phyloP scores from a whole-genome alignment of 495 filamentous ascomycete genomes.

The Daldinia grandis region DNA sequence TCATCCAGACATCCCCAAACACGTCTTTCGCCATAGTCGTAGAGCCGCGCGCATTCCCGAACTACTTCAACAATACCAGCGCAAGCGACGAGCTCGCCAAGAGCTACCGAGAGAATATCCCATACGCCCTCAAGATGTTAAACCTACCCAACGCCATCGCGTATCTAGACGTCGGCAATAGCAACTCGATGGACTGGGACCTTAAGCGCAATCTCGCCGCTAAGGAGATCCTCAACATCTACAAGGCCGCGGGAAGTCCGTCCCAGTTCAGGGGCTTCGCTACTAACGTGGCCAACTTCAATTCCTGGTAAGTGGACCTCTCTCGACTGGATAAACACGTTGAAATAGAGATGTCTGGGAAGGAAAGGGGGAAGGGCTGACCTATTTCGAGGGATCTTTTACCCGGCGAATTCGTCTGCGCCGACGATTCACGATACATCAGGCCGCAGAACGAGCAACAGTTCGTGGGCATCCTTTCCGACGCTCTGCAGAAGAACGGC shows the following conservation, averaged over 20 bases:
- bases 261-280: conserved; percentile 68
- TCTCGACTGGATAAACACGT: too few species aligned
- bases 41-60: conserved; percentile 70
- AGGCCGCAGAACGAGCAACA: conserved; percentile 63
- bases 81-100: conserved; percentile 62
- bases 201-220: conserved; percentile 56
- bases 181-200: conserved; percentile 72
- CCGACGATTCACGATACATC: conserved; percentile 15
- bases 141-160: conserved; percentile 71
- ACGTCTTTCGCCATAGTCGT: conserved; percentile 53
- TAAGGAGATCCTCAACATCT: conserved; percentile 55
- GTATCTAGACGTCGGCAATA: conserved; percentile 74
- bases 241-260: conserved; percentile 63
- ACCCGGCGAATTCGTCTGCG: conserved; percentile 65
- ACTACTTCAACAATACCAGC: conserved; percentile 59
- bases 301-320: conserved; percentile 54
- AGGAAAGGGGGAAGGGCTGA: too few species aligned
- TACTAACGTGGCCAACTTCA: conserved; percentile 73
- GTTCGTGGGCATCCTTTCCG: conserved; percentile 66
- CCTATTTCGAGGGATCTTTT: conserved; percentile 24
- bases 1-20: conserved; percentile 48
- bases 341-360: too few species aligned
- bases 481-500: conserved; percentile 59
- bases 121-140: conserved; percentile 66
- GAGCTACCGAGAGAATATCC: conserved; percentile 63